Base-by-base conservation (phyloP, 805 yeast species). In the Ogataea wickerhamii region DNA sequence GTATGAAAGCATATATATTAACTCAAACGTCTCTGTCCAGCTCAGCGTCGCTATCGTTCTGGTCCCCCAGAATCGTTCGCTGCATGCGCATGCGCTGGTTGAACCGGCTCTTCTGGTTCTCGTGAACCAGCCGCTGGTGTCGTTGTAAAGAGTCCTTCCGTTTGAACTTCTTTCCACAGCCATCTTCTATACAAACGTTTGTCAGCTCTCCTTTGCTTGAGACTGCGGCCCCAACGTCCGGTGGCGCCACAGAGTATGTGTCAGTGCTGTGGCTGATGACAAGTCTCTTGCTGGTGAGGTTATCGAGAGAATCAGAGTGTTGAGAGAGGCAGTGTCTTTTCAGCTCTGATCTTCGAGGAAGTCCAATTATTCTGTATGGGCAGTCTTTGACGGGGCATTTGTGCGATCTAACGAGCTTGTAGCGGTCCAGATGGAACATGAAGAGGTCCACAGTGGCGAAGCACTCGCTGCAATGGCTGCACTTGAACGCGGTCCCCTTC, bases 131-230 rank as follows among this genome's bases (percentile, higher is more conserved):
- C 34, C 67, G 66, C 20, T 63, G 63, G 48, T 78, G 85, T 45
- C 83, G 64, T 29, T 63, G 67, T 39, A 70, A 63, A 1, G 81
- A 71, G 52, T 78, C 83, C 37, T 67, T 68, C 34, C 83, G 59
- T 43, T 69, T 68, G 49, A 78, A 77, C 6, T 48, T 51, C 44
- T 71, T 74, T 7, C 65, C 68, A 47, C 84, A 78, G 18, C 55
- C 50, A 16, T 42, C 49, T 30, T 38, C 39, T 5, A 20, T 19
- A 36, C 63, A 58, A 5, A 43, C 46, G 30, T 44, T 45, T 28
- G 41, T 26, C 11, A 22, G 12, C 8, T 3, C n/a, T 13, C 28
- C 37, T 4, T 16, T 34, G 11, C 17, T 21, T 5, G 8, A 16
- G 2, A 13, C 13, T 2, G 18, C n/a, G 30, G 16, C 10, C 20